These are phyloP conservation scores for Ophiostoma montium DNA, from an alignment of 2,329 filamentous ascomycete genomes.

Conservation along the genomic window DNA sequence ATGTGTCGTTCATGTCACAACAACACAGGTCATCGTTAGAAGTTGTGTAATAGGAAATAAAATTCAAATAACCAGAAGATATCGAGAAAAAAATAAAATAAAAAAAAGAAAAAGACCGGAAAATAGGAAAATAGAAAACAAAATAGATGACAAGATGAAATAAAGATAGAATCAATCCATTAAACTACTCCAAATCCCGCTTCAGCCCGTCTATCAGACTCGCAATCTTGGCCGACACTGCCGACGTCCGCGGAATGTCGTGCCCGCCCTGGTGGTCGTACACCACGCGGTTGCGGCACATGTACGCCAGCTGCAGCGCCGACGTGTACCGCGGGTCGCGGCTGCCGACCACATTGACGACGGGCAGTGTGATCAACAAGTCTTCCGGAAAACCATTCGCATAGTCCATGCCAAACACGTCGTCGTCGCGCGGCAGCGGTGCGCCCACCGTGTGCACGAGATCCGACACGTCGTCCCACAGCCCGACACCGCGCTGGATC, in stretches of 20 bases:
- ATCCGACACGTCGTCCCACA: constrained; percentile 22
- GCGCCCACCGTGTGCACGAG: constrained; percentile 19
- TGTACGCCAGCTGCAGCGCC: constrained; percentile 22
- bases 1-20: no score
- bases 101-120: no score
- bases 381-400: constrained; percentile 19
- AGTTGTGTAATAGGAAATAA: no score
- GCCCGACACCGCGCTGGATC: constrained; percentile 18
- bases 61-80: no score
- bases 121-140: no score
- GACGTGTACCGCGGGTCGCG: constrained; percentile 24
- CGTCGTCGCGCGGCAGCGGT: constrained; percentile 16
- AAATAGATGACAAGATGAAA: no score
- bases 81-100: no score
- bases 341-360: constrained; percentile 22
- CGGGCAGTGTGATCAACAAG: constrained; percentile 21
- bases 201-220: constrained; percentile 17
- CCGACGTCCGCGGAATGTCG: constrained; percentile 23
- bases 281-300: constrained; percentile 19
- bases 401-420: constrained; percentile 23
- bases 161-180: no score
- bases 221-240: constrained; percentile 20
- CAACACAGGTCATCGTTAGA: no score
- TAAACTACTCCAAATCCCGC: no score
- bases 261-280: constrained; percentile 26